A percentile compares a stretch with the other conserved stretches of the same genome.
Conservation (phyloP, 2,329 filamentous ascomycete genomes). For the Cytospora piceae region DNA sequence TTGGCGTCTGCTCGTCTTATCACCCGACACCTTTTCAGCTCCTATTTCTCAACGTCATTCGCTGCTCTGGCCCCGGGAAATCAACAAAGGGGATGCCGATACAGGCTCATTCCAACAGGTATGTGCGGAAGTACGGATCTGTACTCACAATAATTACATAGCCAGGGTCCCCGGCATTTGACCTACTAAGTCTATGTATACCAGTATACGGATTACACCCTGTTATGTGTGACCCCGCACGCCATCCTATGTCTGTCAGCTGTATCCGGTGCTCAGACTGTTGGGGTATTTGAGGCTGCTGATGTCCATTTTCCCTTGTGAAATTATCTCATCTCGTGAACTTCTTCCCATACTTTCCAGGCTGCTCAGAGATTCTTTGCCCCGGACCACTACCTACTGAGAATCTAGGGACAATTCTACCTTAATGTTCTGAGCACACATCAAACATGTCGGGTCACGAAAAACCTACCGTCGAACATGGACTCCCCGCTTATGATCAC, state of each 20-base stretch:
- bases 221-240: slow-evolving; percentile 22
- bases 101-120: not conserved
- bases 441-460: slow-evolving; percentile 27
- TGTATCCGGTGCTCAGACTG: not conserved
- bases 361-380: not conserved
- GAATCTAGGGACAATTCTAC: no score
- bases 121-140: not conserved
- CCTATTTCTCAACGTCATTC: slow-evolving; percentile 11
- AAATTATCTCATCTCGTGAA: not conserved
- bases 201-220: slow-evolving; percentile 1
- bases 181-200: not conserved
- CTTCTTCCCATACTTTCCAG: not conserved
- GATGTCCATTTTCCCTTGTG: not conserved
- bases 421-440: not conserved
- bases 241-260: slow-evolving; percentile 9
- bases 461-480: slow-evolving; percentile 21
- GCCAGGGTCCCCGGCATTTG: slow-evolving; percentile 8
- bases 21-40: slow-evolving; percentile 4
- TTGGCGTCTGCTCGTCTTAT: not conserved
- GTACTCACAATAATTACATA: slow-evolving; percentile 1
- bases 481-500: not conserved
- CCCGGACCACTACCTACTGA: not conserved
- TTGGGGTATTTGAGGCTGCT: slow-evolving; percentile 18
- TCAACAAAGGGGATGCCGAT: slow-evolving; percentile 15
- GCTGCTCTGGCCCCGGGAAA: slow-evolving; percentile 1